Evolutionary conservation across 1,139 yeast genomes (phyloP).

Genomic region (Candida glucosophila): DNA sequence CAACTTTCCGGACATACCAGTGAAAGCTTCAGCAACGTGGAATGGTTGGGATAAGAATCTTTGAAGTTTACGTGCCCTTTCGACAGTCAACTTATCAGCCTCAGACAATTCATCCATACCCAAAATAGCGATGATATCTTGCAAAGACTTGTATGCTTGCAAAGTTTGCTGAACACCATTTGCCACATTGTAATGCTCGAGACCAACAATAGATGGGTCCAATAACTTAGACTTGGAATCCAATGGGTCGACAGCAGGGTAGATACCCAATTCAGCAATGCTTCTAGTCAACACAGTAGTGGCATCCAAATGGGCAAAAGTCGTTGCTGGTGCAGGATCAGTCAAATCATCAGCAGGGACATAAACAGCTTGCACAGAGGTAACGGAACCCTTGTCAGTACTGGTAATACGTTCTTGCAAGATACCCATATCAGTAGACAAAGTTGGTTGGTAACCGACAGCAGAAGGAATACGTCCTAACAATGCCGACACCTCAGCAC

Average conservation of each 20-base stretch:
- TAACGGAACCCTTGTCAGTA: conserved; percentile 99
- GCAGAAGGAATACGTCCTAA: conserved; percentile 99
- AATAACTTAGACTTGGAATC: conserved; percentile 98
- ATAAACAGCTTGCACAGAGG: conserved; percentile 99
- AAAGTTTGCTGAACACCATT: conserved; percentile 93
- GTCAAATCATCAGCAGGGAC: conserved; percentile 99
- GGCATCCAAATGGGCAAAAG: conserved; percentile 99
- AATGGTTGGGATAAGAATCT: conserved; percentile 99
- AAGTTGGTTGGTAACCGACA: conserved; percentile 99
- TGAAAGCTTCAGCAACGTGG: conserved; percentile 99
- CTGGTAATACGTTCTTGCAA: conserved; percentile 99
- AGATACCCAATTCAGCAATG: conserved; percentile 99
- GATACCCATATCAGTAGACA: conserved; percentile 99
- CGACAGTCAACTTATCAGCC: conserved; percentile 96
- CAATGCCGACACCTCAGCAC: conserved; percentile 99
- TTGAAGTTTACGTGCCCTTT: conserved; percentile 99
- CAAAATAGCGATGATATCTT: conserved; percentile 99
- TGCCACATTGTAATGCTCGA: conserved; percentile 97
- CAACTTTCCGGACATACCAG: conserved; percentile 98
- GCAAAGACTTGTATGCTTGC: conserved; percentile 99
- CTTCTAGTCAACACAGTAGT: conserved; percentile 99
- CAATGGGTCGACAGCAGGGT: conserved; percentile 99
- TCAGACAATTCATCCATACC: conserved; percentile 99
- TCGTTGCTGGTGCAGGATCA: conserved; percentile 99
- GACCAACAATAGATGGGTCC: conserved; percentile 95